Percentiles rank a stretch among this genome's conserved stretches.
Evolutionary conservation across 2,329 filamentous ascomycete genomes (phyloP).

Genomic region (Simplicillium aogashimaense): DNA sequence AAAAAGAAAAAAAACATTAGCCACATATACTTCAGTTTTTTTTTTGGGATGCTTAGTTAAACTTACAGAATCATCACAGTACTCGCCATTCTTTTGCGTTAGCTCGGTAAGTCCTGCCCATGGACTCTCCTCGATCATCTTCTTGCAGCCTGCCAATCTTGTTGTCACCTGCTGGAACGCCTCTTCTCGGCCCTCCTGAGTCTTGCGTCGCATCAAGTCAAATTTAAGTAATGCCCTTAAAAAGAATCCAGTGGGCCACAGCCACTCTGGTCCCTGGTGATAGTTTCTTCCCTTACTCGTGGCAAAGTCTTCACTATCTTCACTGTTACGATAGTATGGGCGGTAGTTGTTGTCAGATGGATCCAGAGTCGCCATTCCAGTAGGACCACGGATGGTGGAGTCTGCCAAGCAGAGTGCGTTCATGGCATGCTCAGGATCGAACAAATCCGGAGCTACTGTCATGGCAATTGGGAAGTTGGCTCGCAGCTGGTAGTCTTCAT

Average conservation of each 20-base stretch:
- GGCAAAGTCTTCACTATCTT: conserved; percentile 83
- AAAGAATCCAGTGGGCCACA: conserved; percentile 97
- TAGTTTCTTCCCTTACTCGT: conserved; percentile 95
- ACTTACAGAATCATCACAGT: conserved; percentile 80
- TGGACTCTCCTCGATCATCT: conserved; percentile 65
- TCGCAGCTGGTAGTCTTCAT: conserved; percentile 94
- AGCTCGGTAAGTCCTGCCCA: conserved; percentile 93
- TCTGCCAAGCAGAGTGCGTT: conserved; percentile 74
- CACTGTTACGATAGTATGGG: conserved; percentile 89
- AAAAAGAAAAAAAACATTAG: background rate
- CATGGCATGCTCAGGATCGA: conserved; percentile 69
- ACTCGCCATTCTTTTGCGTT: conserved; percentile 79
- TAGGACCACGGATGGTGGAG: conserved; percentile 68
- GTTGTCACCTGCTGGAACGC: conserved; percentile 91
- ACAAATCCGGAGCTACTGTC: conserved; percentile 84
- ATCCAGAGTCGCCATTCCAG: conserved; percentile 92
- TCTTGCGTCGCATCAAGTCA: conserved; percentile 60
- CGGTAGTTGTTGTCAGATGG: conserved; percentile 88
- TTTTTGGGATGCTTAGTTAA: conserved; percentile 3
- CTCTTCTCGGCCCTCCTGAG: conserved; percentile 60
- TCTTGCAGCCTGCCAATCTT: conserved; percentile 72
- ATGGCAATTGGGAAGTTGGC: conserved; percentile 94
- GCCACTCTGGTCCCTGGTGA: conserved; percentile 95
- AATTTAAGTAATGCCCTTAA: conserved; percentile 85
- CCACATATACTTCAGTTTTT: conserved; percentile 6